These are phyloP conservation scores for Podosphaera aphanis DNA, from an alignment of 2,329 filamentous ascomycete species.

Conservation along the genomic window DNA sequence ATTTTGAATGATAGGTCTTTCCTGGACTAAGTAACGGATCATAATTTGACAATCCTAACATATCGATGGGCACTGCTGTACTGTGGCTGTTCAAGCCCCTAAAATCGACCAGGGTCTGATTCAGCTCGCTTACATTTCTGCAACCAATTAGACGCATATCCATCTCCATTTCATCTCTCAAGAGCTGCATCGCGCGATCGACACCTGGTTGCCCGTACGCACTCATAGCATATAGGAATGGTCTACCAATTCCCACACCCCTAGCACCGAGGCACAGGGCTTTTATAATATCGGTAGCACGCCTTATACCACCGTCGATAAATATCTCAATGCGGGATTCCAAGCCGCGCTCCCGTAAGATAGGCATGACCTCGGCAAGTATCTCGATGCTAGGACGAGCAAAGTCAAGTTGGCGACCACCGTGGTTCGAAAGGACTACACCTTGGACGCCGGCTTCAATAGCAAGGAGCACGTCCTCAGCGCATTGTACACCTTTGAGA, in stretches of 20 bases:
- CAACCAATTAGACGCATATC: slow-evolving; percentile 88
- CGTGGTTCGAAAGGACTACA: slow-evolving; percentile 89
- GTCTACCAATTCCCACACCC: slow-evolving; percentile 80
- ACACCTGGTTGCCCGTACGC: slow-evolving; percentile 74
- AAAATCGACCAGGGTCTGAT: slow-evolving; percentile 58
- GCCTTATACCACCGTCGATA: slow-evolving; percentile 72
- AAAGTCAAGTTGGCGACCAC: slow-evolving; percentile 81
- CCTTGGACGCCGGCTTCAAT: slow-evolving; percentile 62
- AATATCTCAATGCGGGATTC: slow-evolving; percentile 66
- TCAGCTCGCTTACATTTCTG: slow-evolving; percentile 49
- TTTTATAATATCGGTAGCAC: slow-evolving; percentile 87
- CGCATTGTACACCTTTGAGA: slow-evolving; percentile 86
- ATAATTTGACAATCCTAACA: slow-evolving; percentile 19
- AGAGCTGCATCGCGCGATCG: slow-evolving; percentile 71
- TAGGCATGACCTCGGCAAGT: slow-evolving; percentile 78
- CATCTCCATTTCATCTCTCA: slow-evolving; percentile 97
- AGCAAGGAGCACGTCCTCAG: slow-evolving; percentile 84
- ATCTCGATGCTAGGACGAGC: slow-evolving; percentile 75
- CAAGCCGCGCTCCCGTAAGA: slow-evolving; percentile 49
- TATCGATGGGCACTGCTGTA: slow-evolving; percentile 36
- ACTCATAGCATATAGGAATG: slow-evolving; percentile 91
- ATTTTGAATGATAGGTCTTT: neutral
- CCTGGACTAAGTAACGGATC: slow-evolving; percentile 20
- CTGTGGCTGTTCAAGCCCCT: slow-evolving; percentile 41
- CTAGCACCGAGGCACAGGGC: slow-evolving; percentile 77